phyloP scores from a whole-genome alignment of 495 filamentous ascomycete genomes.

The Rostrohypoxylon terebratum region DNA sequence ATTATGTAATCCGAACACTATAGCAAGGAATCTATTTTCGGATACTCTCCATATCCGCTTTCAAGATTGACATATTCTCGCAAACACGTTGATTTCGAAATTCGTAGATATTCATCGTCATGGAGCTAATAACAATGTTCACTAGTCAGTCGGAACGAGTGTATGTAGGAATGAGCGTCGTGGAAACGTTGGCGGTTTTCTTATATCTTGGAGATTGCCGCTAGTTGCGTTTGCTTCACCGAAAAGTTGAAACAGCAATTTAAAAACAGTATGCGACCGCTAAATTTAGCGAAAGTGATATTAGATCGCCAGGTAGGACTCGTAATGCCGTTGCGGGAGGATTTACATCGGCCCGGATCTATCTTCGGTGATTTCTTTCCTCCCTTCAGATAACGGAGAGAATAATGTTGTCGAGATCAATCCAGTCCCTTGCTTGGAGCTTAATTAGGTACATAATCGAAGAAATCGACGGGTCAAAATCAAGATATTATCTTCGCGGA shows the following conservation, averaged over 20 bases:
- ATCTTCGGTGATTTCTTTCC: background rate
- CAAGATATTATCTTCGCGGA: background rate
- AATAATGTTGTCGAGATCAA: background rate
- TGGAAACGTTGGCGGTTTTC: background rate
- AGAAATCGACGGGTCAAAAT: background rate
- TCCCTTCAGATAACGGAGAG: background rate
- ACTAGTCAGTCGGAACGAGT: background rate
- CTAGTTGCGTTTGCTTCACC: background rate
- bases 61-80: background rate
- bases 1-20: background rate
- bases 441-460: background rate
- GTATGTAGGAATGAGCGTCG: background rate
- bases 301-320: background rate
- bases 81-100: background rate
- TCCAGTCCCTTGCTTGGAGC: background rate
- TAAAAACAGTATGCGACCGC: background rate
- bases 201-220: background rate
- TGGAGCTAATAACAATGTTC: background rate
- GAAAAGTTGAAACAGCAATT: background rate
- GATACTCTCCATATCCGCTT: background rate
- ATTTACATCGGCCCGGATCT: background rate
- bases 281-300: background rate
- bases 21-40: background rate
- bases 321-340: background rate
- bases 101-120: background rate